A percentile compares a stretch with the other conserved stretches of the same genome.
Conservation (phyloP, 768 basidiomycete species). For the Tricholoma terreum region DNA sequence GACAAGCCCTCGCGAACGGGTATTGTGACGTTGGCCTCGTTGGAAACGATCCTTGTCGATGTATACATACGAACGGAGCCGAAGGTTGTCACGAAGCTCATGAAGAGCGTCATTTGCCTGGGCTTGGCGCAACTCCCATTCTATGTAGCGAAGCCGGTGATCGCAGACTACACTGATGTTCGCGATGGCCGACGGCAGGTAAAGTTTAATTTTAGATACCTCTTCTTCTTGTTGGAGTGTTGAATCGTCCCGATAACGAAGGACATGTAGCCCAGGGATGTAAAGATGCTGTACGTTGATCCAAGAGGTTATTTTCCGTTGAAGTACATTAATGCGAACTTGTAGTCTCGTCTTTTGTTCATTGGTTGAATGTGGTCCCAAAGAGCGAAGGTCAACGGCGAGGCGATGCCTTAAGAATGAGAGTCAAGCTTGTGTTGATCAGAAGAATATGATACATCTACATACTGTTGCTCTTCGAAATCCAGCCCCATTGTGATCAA, state of each 20-base stretch:
- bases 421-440: no score
- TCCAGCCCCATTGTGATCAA: conserved; percentile 6
- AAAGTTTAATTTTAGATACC: no score
- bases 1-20: not conserved
- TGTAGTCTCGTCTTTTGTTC: no score
- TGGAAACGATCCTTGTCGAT: no score
- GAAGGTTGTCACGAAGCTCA: not conserved
- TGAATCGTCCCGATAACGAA: no score
- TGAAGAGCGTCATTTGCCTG: not conserved
- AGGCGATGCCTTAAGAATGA: not conserved
- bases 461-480: conserved; percentile 6
- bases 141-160: not conserved
- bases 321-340: not conserved
- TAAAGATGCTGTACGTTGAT: not conserved
- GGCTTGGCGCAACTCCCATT: not conserved
- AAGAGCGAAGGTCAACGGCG: no score
- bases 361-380: no score
- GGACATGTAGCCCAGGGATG: no score
- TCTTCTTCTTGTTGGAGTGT: no score
- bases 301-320: not conserved
- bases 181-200: no score
- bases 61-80: not conserved
- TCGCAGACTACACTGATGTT: no score
- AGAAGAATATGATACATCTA: not conserved
- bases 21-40: not conserved